Conservation (phyloP, 495 filamentous ascomycete genomes). For the Penicillium crystallinum region DNA sequence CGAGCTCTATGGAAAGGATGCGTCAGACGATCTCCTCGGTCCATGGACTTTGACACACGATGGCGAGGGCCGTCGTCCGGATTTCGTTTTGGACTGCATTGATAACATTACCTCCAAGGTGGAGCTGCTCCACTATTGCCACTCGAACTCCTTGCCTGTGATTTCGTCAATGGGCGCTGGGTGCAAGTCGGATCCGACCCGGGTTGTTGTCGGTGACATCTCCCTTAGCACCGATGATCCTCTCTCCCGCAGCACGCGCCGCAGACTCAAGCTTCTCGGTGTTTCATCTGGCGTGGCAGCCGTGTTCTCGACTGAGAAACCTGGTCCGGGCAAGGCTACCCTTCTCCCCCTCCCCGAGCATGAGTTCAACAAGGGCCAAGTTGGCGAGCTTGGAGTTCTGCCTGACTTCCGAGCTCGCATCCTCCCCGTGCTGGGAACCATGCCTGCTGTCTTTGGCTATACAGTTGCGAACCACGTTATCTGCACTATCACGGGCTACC, state of each 20-base stretch:
- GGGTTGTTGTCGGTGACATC: conserved; percentile 90
- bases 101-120: conserved; percentile 98
- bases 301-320: conserved; percentile 89
- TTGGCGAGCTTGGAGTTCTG: conserved; percentile 79
- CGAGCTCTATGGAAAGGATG: conserved; percentile 70
- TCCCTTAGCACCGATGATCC: conserved; percentile 84
- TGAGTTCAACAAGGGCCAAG: conserved; percentile 80
- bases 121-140: conserved; percentile 81
- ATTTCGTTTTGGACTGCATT: conserved; percentile 93
- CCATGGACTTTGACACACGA: conserved; percentile 47
- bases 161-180: conserved; percentile 96
- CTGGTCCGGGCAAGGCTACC: conserved; percentile 85
- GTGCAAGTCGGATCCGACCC: conserved; percentile 93
- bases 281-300: conserved; percentile 82
- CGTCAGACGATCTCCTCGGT: conserved; percentile 59
- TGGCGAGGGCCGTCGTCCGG: conserved; percentile 59
- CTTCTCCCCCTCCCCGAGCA: conserved; percentile 83
- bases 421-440: conserved; percentile 88
- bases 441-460: conserved; percentile 95
- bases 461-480: conserved; percentile 88
- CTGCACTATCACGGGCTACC: conserved; percentile 78
- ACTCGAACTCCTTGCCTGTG: conserved; percentile 66
- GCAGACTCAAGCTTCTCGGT: conserved; percentile 71
- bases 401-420: conserved; percentile 93
- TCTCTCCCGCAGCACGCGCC: conserved; percentile 76